These are phyloP conservation scores for Phytophthora ohioensis DNA, from an alignment of 352 stramenopile genomes.

Conservation along the genomic window DNA sequence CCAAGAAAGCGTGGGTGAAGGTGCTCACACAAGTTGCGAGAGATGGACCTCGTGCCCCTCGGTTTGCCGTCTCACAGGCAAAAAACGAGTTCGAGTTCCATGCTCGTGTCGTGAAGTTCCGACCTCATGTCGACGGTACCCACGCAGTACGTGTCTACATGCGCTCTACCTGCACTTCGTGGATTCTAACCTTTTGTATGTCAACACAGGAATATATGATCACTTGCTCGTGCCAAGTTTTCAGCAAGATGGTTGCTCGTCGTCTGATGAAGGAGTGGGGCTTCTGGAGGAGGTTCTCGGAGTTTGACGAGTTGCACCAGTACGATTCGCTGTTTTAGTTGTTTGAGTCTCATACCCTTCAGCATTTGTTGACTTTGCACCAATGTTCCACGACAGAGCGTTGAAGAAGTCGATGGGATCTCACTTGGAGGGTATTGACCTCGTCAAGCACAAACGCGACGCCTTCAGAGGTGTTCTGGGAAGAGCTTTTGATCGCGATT, in stretches of 20 bases:
- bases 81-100: constrained; percentile 56
- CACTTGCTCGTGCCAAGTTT: constrained; percentile 64
- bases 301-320: constrained; percentile 71
- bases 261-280: constrained; percentile 68
- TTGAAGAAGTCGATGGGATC: constrained; percentile 55
- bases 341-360: too few species aligned
- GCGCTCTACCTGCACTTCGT: neutral
- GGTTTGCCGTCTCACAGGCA: constrained; percentile 43
- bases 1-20: constrained; percentile 70
- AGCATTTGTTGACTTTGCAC: too few species aligned
- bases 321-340: constrained; percentile 15
- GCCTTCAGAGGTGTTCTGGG: constrained; percentile 58
- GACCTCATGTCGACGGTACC: constrained; percentile 51
- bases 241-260: constrained; percentile 53
- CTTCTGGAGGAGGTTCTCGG: constrained; percentile 72
- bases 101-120: constrained; percentile 52
- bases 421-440: constrained; percentile 57
- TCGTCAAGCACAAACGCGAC: constrained; percentile 65
- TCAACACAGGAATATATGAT: constrained; percentile 67
- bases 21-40: constrained; percentile 49
- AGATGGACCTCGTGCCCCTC: constrained; percentile 53
- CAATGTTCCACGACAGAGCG: constrained; percentile 29
- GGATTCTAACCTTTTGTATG: neutral
- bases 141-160: constrained; percentile 50
- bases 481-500: constrained; percentile 59